phyloP scores from a whole-genome alignment of 2,329 filamentous ascomycete genomes.

The Colletotrichum cuscutae region DNA sequence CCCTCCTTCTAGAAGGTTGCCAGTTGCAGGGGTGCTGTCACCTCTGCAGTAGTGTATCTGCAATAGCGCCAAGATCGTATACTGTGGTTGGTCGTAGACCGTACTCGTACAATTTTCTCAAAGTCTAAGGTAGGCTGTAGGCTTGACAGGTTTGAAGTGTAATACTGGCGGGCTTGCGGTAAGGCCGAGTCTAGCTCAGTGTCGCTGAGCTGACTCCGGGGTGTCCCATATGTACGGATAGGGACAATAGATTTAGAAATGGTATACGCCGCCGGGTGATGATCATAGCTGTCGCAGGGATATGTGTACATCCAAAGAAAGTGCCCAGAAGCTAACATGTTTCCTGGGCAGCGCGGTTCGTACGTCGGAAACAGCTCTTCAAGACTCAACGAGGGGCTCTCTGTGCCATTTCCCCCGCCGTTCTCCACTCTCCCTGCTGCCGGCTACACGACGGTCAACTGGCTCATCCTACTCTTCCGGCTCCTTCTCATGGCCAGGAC shows the following conservation, averaged over 20 bases:
- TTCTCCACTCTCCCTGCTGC: background rate
- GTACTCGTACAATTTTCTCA: background rate
- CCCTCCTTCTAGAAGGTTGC: conserved; percentile 32
- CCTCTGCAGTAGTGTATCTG: conserved; percentile 7
- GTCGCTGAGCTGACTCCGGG: background rate
- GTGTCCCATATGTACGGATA: conserved; percentile 4
- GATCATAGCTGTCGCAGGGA: conserved; percentile 12
- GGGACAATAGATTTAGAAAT: background rate
- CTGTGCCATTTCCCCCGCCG: background rate
- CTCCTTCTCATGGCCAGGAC: conserved; percentile 1
- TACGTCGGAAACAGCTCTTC: background rate
- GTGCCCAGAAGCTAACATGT: conserved; percentile 9
- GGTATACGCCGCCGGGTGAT: background rate
- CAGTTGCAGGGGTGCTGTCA: conserved; percentile 8
- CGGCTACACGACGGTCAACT: background rate
- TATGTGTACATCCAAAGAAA: conserved; percentile 13
- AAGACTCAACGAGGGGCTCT: background rate
- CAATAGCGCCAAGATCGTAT: background rate
- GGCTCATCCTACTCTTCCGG: background rate
- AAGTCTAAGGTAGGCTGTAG: background rate
- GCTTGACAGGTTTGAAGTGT: background rate
- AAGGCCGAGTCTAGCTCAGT: background rate
- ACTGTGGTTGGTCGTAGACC: background rate
- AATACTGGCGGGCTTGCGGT: background rate
- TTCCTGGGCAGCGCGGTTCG: conserved; percentile 12